phyloP scores from a whole-genome alignment of 2,329 filamentous ascomycete species.

The Colletotrichum noveboracense region DNA sequence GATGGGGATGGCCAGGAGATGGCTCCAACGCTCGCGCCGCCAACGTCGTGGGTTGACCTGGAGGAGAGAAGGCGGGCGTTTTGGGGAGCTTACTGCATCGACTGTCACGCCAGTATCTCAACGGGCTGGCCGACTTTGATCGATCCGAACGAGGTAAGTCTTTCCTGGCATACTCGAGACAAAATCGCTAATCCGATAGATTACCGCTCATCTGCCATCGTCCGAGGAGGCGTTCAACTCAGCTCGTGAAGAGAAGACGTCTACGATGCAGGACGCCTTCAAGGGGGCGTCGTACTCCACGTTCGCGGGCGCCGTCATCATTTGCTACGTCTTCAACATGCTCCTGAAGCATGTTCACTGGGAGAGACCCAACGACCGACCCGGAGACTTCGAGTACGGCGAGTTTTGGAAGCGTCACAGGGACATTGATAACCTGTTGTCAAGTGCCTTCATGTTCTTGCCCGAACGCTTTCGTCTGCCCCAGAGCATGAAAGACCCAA shows the following conservation, averaged over 20 bases:
- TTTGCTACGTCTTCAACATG: constrained; percentile 80
- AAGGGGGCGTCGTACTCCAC: constrained; percentile 68
- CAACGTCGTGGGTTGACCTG: constrained; percentile 79
- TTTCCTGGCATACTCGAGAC: not conserved
- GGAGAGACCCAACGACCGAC: constrained; percentile 70
- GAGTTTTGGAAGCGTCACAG: constrained; percentile 88
- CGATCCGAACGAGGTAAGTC: constrained; percentile 67
- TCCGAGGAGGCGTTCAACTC: constrained; percentile 78
- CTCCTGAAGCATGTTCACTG: constrained; percentile 84
- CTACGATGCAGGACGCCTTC: constrained; percentile 69
- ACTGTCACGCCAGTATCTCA: constrained; percentile 85
- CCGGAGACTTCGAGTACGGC: constrained; percentile 76
- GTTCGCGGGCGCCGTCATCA: constrained; percentile 74
- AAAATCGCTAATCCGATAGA: constrained; percentile 40
- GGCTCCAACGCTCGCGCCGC: constrained; percentile 75
- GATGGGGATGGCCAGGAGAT: constrained; percentile 70
- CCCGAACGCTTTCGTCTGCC: constrained; percentile 79
- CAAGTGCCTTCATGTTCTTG: constrained; percentile 79
- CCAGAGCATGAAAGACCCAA: constrained; percentile 68
- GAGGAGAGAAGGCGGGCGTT: constrained; percentile 82
- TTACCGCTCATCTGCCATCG: constrained; percentile 80
- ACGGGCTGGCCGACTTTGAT: constrained; percentile 90
- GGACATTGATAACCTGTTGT: constrained; percentile 79
- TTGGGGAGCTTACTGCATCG: constrained; percentile 83
- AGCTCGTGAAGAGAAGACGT: constrained; percentile 66